Percentiles rank a stretch among this genome's conserved stretches.
Evolutionary conservation across 176 grass and related monocot species (phyloP).

Genomic region (Lolium multiflorum): DNA sequence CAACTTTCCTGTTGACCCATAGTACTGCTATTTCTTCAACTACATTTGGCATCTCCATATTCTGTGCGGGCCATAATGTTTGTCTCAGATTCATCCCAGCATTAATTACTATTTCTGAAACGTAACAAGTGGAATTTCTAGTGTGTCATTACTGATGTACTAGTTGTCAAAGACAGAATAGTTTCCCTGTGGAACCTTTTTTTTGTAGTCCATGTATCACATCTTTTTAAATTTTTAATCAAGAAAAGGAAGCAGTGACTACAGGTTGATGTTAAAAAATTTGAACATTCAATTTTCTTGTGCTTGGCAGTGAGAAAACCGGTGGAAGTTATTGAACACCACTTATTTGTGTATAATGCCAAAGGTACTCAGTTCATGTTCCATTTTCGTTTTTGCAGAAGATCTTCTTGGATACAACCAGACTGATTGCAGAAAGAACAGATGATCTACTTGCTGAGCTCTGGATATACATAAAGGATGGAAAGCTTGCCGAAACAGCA

Average conservation of each 20-base stretch:
- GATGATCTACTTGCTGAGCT: conserved; percentile 16
- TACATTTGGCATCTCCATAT: neutral
- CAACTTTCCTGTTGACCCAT: neutral
- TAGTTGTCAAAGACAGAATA: neutral
- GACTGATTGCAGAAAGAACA: conserved; percentile 16
- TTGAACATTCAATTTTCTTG: neutral
- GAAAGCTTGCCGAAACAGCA: conserved; percentile 5
- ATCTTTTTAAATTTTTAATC: neutral
- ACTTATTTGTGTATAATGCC: conserved; percentile 4
- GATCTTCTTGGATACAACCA: conserved; percentile 1
- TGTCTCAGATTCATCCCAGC: neutral
- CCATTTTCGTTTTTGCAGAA: neutral
- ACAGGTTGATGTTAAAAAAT: neutral
- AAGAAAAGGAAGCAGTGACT: neutral
- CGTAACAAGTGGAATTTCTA: neutral
- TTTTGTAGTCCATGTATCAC: neutral
- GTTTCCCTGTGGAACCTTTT: neutral
- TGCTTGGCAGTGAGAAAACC: neutral
- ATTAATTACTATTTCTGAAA: neutral
- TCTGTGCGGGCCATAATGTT: neutral
- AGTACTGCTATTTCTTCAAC: neutral
- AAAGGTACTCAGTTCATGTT: neutral
- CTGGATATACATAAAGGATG: conserved; percentile 4
- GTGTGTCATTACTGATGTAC: neutral
- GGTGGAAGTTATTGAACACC: neutral